Percentiles rank a stretch among this genome's conserved stretches.
These are phyloP conservation scores for Marasmius sp. DNA, from an alignment of 1,284 basidiomycete species.

Conservation along the genomic window DNA sequence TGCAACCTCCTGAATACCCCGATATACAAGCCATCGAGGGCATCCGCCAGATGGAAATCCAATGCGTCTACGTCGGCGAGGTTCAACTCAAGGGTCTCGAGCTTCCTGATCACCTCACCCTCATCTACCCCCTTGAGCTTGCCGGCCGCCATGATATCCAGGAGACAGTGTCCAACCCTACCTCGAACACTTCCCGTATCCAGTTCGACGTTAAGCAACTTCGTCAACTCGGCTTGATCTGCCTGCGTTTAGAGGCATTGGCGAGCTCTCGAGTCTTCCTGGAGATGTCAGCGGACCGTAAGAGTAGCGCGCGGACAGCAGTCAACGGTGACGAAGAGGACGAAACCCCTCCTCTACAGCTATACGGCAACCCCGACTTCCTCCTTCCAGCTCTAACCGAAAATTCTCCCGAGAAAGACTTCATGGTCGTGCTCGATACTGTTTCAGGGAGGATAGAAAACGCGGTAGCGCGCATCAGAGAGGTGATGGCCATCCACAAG, in stretches of 20 bases:
- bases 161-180: slow-evolving; percentile 42
- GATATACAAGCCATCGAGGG: slow-evolving; percentile 66
- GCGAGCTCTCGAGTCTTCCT: slow-evolving; percentile 67
- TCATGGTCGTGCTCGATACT: slow-evolving; percentile 75
- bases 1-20: slow-evolving; percentile 57
- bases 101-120: slow-evolving; percentile 82
- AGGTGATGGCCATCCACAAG: slow-evolving; percentile 27
- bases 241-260: slow-evolving; percentile 83
- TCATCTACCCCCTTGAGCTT: slow-evolving; percentile 82
- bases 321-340: slow-evolving; percentile 32
- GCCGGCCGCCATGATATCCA: slow-evolving; percentile 73
- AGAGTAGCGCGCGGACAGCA: slow-evolving; percentile 44
- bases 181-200: slow-evolving; percentile 51
- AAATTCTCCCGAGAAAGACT: slow-evolving; percentile 75
- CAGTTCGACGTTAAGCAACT: slow-evolving; percentile 80
- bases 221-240: slow-evolving; percentile 73
- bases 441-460: slow-evolving; percentile 81
- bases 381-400: slow-evolving; percentile 75
- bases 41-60: slow-evolving; percentile 75
- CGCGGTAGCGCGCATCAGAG: slow-evolving; percentile 58
- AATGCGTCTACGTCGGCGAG: slow-evolving; percentile 82
- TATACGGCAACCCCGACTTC: slow-evolving; percentile 62
- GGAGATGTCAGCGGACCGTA: slow-evolving; percentile 39
- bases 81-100: slow-evolving; percentile 94
- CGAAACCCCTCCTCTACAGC: slow-evolving; percentile 30